phyloP scores from a whole-genome alignment of 2,329 filamentous ascomycete species.

The Aureobasidium namibiae region DNA sequence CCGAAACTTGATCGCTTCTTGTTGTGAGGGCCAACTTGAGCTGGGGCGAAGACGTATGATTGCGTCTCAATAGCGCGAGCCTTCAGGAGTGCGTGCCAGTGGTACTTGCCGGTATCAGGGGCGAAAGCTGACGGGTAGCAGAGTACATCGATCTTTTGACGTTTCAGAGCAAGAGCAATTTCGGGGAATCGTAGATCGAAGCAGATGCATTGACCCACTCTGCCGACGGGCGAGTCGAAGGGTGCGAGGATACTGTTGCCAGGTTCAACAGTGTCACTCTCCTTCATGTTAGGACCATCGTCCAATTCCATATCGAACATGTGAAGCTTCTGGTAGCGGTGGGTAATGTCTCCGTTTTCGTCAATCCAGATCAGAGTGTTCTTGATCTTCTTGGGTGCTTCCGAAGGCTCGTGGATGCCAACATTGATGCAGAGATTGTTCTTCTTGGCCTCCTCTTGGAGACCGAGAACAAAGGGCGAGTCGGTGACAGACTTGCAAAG shows the following conservation, averaged over 20 bases:
- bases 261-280: slow-evolving; percentile 60
- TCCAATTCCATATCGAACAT: slow-evolving; percentile 70
- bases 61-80: slow-evolving; percentile 84
- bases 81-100: slow-evolving; percentile 75
- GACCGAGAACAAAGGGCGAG: slow-evolving; percentile 67
- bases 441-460: slow-evolving; percentile 58
- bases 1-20: slow-evolving; percentile 75
- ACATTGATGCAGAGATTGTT: slow-evolving; percentile 69
- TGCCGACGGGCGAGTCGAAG: slow-evolving; percentile 65
- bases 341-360: slow-evolving; percentile 48
- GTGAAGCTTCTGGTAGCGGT: slow-evolving; percentile 80
- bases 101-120: slow-evolving; percentile 70
- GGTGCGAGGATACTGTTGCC: slow-evolving; percentile 58
- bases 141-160: slow-evolving; percentile 63
- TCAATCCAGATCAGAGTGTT: slow-evolving; percentile 63
- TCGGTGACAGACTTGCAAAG: slow-evolving; percentile 59
- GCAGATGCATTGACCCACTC: slow-evolving; percentile 74
- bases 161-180: slow-evolving; percentile 57
- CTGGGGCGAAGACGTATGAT: slow-evolving; percentile 77
- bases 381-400: slow-evolving; percentile 45
- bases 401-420: slow-evolving; percentile 70
- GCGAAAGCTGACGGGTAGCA: slow-evolving; percentile 90
- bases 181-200: slow-evolving; percentile 67
- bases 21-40: slow-evolving; percentile 68
- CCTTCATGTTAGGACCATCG: slow-evolving; percentile 52